Evolutionary conservation across 352 stramenopile species (phyloP).

Genomic region (Globisporangium megalacanthum): DNA sequence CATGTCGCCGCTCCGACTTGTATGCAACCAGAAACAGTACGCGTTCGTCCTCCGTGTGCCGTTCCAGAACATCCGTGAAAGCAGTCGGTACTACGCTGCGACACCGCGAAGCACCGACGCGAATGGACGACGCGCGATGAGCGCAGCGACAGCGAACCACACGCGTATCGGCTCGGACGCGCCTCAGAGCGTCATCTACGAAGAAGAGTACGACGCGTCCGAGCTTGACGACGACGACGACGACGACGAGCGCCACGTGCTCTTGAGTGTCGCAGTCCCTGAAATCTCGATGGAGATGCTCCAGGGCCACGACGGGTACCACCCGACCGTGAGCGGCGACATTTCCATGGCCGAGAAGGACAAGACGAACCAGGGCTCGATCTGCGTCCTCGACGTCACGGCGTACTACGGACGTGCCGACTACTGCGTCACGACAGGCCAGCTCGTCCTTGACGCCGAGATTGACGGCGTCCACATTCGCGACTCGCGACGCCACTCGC

Average conservation of each 20-base stretch:
- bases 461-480: slow-evolving; percentile 58
- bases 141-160: not conserved
- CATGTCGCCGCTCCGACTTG: slow-evolving; percentile 57
- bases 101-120: not conserved
- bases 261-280: slow-evolving; percentile 53
- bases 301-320: slow-evolving; percentile 68
- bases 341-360: slow-evolving; percentile 64
- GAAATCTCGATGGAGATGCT: slow-evolving; percentile 80
- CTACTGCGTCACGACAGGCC: slow-evolving; percentile 49
- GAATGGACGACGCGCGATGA: not conserved
- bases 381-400: slow-evolving; percentile 55
- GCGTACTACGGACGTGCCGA: slow-evolving; percentile 35
- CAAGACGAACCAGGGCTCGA: slow-evolving; percentile 66
- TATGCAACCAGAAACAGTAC: slow-evolving; percentile 84
- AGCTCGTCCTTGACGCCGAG: slow-evolving; percentile 41
- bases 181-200: slow-evolving; percentile 18
- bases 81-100: slow-evolving; percentile 41
- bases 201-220: slow-evolving; percentile 17
- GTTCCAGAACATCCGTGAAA: slow-evolving; percentile 70
- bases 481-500: slow-evolving; percentile 52
- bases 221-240: slow-evolving; percentile 18
- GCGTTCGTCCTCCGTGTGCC: slow-evolving; percentile 68
- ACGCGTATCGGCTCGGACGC: slow-evolving; percentile 10
- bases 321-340: slow-evolving; percentile 69
- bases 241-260: slow-evolving; percentile 46